These are phyloP conservation scores for Adansonia grandidieri DNA, from an alignment of 441 rosid species.

Conservation along the genomic window DNA sequence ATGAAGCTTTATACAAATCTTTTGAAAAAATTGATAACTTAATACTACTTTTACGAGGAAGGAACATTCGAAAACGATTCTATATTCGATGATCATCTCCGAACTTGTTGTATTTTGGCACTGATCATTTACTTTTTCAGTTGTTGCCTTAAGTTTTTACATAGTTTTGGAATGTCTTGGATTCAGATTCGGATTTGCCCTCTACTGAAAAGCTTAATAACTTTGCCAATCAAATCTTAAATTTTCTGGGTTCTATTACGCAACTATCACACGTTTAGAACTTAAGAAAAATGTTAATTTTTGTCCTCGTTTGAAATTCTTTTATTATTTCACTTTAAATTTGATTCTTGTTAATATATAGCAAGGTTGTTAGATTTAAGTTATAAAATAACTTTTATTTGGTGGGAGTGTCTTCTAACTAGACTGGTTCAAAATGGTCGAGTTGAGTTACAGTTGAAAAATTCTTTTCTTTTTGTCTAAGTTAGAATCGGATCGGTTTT, in stretches of 20 bases:
- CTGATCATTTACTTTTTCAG: background rate
- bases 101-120: background rate
- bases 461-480: no score
- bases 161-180: background rate
- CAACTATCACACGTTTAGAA: background rate
- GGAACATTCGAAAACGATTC: background rate
- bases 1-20: conserved; percentile 28
- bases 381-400: background rate
- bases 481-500: no score
- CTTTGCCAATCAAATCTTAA: background rate
- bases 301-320: background rate
- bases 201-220: background rate
- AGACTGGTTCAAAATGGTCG: no score
- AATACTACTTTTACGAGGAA: conserved; percentile 14
- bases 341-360: background rate
- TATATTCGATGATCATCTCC: background rate
- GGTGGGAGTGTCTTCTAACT: background rate
- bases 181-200: background rate
- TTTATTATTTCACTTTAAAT: background rate
- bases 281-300: background rate
- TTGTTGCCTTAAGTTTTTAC: background rate
- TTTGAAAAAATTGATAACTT: conserved; percentile 23
- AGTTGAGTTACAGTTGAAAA: background rate
- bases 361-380: background rate
- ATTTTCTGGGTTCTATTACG: background rate